These are phyloP conservation scores for Cercospora citrullina DNA, from an alignment of 2,329 filamentous ascomycete genomes.

Conservation along the genomic window DNA sequence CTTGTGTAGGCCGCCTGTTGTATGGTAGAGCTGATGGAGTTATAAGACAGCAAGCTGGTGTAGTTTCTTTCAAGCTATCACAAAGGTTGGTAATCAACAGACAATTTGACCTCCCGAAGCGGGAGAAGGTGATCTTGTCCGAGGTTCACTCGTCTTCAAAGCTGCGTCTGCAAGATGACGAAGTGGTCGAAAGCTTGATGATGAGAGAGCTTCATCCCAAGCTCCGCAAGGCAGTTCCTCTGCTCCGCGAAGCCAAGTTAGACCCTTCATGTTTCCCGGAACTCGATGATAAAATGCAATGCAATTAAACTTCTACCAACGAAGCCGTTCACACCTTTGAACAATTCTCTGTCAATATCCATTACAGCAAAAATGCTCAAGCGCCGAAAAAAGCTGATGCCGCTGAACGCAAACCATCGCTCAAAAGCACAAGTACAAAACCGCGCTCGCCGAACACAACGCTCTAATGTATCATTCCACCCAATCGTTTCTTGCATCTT, in stretches of 20 bases:
- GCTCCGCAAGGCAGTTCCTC: neutral
- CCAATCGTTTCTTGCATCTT: neutral
- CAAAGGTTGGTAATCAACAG: neutral
- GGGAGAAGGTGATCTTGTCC: neutral
- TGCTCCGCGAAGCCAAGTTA: neutral
- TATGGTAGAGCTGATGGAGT: too few species aligned
- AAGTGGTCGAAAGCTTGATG: neutral
- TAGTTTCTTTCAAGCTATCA: too few species aligned
- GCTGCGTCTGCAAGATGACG: neutral
- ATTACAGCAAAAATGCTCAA: neutral
- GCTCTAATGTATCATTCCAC: neutral
- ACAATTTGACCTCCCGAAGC: neutral
- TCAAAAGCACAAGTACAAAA: neutral
- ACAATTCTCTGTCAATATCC: neutral
- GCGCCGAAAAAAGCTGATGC: neutral
- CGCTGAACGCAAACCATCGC: neutral
- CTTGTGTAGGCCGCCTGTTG: too few species aligned
- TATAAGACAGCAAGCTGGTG: too few species aligned
- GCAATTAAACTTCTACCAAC: neutral
- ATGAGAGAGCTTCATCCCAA: neutral
- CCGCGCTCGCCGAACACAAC: neutral
- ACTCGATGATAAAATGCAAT: too few species aligned
- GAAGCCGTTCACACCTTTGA: neutral
- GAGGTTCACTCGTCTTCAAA: neutral
- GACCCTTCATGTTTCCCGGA: too few species aligned